Evolutionary conservation across 305 asterid species (phyloP), one percentile per base, ranked within the genome.

Genomic region (Fraxinus angustifolia): DNA sequence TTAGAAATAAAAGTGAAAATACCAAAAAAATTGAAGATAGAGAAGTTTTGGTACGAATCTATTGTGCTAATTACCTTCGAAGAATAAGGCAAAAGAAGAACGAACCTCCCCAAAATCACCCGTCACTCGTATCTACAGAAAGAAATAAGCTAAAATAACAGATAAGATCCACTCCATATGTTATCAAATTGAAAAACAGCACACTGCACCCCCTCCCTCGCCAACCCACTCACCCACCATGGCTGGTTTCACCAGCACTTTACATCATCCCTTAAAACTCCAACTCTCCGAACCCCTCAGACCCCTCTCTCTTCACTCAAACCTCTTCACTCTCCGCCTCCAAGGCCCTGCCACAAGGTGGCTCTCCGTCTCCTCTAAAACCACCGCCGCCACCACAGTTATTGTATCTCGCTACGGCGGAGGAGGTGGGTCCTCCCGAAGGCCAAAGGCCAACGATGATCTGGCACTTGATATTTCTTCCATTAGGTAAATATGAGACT

Each of bases 201-300:
- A 26, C 65, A 65, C 21, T n/a, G 21, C 62, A 53, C 62, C 23
- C 23, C 62, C 82, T 33, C 73, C 16, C 42, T 81, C 12, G 3
- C 62, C 8, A 16, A 4, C 23, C 1, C 65, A 19, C 77, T 23
- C 78, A 33, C 16, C 42, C 58, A 56, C 91, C 88, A 95, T 95
- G 98, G 97, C 97, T 87, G 95, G 97, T 91, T 88, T 92, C 40
- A 75, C 97, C 95, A 88, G 86, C 91, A 86, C 94, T 34, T 82
- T 84, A 68, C 80, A 82, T 35, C 88, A 79, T 12, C 88, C 90
- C 79, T 87, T 67, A 78, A 89, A 83, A 60, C 84, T 87, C 83
- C 81, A 88, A 19, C 79, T 87, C 81, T 78, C 82, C 77, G 84
- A 77, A 71, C 73, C 93, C 82, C 84, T 73, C 79, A 83, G 80